Evolutionary conservation across 1,284 basidiomycete species (phyloP).

Genomic region (Tetrapyrgos nigripes): DNA sequence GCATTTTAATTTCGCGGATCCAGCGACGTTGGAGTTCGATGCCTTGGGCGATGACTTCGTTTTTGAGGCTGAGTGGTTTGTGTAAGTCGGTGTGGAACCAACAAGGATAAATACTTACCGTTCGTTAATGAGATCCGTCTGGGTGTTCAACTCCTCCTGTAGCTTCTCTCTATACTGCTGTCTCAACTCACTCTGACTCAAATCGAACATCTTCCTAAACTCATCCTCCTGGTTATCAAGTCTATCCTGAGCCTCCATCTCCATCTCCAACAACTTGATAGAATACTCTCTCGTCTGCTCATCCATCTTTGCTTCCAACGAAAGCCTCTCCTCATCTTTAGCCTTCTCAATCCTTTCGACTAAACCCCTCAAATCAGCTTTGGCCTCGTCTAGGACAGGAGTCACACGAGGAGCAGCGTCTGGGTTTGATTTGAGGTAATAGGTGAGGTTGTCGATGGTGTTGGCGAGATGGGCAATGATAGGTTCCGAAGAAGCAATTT

Average conservation of each 20-base stretch:
- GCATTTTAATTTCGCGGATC: slow-evolving; percentile 95
- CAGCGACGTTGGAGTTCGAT: slow-evolving; percentile 97
- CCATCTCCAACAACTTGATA: slow-evolving; percentile 80
- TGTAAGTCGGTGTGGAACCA: too few relatives aligned
- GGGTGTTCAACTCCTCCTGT: slow-evolving; percentile 85
- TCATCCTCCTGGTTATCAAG: slow-evolving; percentile 88
- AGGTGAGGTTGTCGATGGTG: slow-evolving; percentile 93
- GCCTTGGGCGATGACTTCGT: slow-evolving; percentile 95
- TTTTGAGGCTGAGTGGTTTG: slow-evolving; percentile 72
- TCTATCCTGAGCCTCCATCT: slow-evolving; percentile 86
- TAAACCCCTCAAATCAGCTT: slow-evolving; percentile 85
- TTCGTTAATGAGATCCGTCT: slow-evolving; percentile 94
- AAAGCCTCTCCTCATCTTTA: slow-evolving; percentile 81
- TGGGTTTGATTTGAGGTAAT: slow-evolving; percentile 82
- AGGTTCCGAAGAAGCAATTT: slow-evolving; percentile 80
- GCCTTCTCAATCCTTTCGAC: slow-evolving; percentile 81
- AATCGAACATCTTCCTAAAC: slow-evolving; percentile 84
- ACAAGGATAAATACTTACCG: slow-evolving; percentile 57
- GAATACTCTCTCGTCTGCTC: slow-evolving; percentile 89
- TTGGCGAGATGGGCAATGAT: slow-evolving; percentile 91
- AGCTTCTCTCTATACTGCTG: slow-evolving; percentile 88
- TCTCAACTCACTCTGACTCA: slow-evolving; percentile 79
- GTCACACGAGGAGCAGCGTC: slow-evolving; percentile 69
- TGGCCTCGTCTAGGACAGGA: slow-evolving; percentile 76
- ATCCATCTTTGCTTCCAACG: slow-evolving; percentile 82